Evolutionary conservation across 1,139 yeast genomes (phyloP).

Genomic region (Yamadazyma siamensis): DNA sequence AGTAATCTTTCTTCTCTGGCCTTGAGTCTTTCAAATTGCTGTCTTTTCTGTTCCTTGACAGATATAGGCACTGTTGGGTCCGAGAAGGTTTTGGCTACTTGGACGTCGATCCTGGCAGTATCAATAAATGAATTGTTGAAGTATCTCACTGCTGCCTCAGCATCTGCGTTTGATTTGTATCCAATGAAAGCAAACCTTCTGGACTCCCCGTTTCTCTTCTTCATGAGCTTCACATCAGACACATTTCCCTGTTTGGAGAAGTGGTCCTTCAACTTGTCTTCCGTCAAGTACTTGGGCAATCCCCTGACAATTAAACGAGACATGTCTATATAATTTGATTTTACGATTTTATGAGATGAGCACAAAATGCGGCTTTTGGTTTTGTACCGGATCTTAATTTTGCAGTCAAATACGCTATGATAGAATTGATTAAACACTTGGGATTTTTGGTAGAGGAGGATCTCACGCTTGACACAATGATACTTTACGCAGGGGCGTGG

Average conservation of each 20-base stretch:
- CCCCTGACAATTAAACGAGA: slow-evolving; percentile 96
- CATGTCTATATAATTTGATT: slow-evolving; percentile 34
- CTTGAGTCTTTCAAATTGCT: slow-evolving; percentile 50
- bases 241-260: slow-evolving; percentile 64
- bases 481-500: no score
- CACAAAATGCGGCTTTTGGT: neutral
- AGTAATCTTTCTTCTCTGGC: slow-evolving; percentile 53
- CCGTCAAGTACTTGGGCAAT: slow-evolving; percentile 76
- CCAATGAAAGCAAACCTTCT: slow-evolving; percentile 95
- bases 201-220: slow-evolving; percentile 77
- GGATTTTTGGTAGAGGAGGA: slow-evolving; percentile 17
- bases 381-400: no score
- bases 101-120: slow-evolving; percentile 76
- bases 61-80: slow-evolving; percentile 80
- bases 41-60: slow-evolving; percentile 59
- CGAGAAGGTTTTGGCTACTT: slow-evolving; percentile 78
- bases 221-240: slow-evolving; percentile 85
- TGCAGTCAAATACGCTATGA: slow-evolving; percentile 6
- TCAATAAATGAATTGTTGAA: slow-evolving; percentile 80
- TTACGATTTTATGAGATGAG: slow-evolving; percentile 12
- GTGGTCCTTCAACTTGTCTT: slow-evolving; percentile 67
- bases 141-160: slow-evolving; percentile 71
- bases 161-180: slow-evolving; percentile 67
- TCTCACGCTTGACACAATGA: slow-evolving; percentile 9
- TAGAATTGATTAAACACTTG: slow-evolving; percentile 21